Evolutionary conservation across 805 yeast genomes (phyloP).

Genomic region (Candida chauliodis): DNA sequence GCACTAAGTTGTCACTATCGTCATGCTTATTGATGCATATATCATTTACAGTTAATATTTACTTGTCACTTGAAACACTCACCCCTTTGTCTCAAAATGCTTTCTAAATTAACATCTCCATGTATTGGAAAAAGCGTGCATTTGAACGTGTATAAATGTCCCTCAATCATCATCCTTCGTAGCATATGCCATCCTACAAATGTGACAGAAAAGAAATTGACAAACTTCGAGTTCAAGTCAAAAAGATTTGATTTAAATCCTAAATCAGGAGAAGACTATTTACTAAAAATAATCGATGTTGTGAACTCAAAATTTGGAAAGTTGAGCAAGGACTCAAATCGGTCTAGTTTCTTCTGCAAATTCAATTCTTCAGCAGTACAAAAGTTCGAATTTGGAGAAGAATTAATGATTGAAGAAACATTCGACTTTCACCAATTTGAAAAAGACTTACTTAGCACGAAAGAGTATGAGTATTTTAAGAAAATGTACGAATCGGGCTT

Average conservation of each 20-base stretch:
- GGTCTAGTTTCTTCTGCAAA: background rate
- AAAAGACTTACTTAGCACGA: background rate
- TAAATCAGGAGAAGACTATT: background rate
- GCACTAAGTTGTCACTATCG: too few species aligned
- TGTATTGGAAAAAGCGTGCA: too few species aligned
- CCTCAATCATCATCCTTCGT: background rate
- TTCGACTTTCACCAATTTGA: constrained; percentile 2
- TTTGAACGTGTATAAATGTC: too few species aligned
- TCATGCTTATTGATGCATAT: too few species aligned
- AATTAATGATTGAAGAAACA: constrained; percentile 6
- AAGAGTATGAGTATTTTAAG: constrained; percentile 5
- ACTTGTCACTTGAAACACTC: too few species aligned
- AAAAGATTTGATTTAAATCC: constrained; percentile 2
- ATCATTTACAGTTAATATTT: too few species aligned
- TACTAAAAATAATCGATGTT: constrained; percentile 1
- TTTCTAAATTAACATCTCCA: too few species aligned
- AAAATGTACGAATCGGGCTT: constrained; percentile 5
- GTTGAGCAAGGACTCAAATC: background rate
- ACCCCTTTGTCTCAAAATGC: too few species aligned
- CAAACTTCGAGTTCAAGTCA: constrained; percentile 1
- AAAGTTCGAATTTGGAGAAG: constrained; percentile 7
- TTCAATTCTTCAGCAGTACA: constrained; percentile 1
- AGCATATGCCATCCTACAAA: background rate
- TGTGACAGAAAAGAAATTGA: constrained; percentile 2
- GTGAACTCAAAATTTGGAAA: constrained; percentile 2